These are phyloP conservation scores for Neofusicoccum kwambonambiense DNA, from an alignment of 2,329 filamentous ascomycete genomes.

Conservation along the genomic window DNA sequence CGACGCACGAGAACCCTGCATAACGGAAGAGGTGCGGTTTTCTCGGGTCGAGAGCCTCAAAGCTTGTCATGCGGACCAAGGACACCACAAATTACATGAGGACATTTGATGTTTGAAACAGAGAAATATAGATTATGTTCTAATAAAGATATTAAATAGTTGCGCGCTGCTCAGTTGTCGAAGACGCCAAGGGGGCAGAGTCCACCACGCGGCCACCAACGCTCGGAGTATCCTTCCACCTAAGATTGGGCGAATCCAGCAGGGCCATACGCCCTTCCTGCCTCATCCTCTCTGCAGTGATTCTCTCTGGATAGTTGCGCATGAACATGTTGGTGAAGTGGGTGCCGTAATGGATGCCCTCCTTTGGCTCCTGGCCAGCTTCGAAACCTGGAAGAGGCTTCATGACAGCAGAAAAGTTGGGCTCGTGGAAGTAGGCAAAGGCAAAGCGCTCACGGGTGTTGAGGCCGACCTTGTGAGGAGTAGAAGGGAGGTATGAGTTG, in stretches of 20 bases:
- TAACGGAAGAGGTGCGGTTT: too few species aligned
- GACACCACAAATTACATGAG: too few species aligned
- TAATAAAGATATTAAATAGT: too few species aligned
- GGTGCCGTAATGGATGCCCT: conserved; percentile 53
- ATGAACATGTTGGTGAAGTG: conserved; percentile 55
- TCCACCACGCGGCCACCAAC: too few species aligned
- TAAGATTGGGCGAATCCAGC: neutral
- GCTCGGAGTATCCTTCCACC: neutral
- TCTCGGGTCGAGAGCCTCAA: too few species aligned
- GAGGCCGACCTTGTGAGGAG: conserved; percentile 52
- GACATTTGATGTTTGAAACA: too few species aligned
- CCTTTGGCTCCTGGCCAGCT: conserved; percentile 14
- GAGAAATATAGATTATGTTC: too few species aligned
- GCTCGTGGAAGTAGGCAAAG: conserved; percentile 55
- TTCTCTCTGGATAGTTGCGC: conserved; percentile 50
- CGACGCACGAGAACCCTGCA: too few species aligned
- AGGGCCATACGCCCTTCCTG: conserved; percentile 20
- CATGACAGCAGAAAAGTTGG: conserved; percentile 48
- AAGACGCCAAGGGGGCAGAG: too few species aligned
- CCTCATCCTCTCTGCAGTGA: conserved; percentile 41
- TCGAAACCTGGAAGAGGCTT: conserved; percentile 43
- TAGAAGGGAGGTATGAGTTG: conserved; percentile 46
- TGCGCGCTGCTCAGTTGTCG: too few species aligned
- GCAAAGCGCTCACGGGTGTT: conserved; percentile 50
- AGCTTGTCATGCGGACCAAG: too few species aligned